These are phyloP conservation scores for Mortierella sp. DNA, from an alignment of 371 early-diverging fungal genomes.

Conservation along the genomic window DNA sequence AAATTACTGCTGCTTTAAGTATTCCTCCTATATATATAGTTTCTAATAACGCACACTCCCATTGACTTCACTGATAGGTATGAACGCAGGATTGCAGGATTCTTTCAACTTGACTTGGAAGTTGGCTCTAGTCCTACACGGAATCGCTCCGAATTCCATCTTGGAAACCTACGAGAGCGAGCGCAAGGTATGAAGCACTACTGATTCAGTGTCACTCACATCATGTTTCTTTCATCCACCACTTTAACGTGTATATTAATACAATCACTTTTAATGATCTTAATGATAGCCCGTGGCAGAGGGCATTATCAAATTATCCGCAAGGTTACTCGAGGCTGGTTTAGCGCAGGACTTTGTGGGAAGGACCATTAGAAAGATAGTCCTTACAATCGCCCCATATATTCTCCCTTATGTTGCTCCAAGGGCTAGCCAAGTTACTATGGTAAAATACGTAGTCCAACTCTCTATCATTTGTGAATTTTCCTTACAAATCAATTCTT, in stretches of 20 bases:
- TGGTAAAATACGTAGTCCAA: slow-evolving; percentile 16
- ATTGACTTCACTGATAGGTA: slow-evolving; percentile 17
- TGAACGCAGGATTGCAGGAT: slow-evolving; percentile 53
- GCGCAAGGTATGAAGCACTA: slow-evolving; percentile 29
- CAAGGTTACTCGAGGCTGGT: slow-evolving; percentile 11
- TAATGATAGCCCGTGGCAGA: slow-evolving; percentile 38
- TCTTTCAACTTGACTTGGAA: slow-evolving; percentile 53
- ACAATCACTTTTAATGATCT: neutral
- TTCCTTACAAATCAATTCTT: neutral
- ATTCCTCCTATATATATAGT: neutral
- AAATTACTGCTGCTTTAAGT: too few relatives aligned
- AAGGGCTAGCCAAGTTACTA: slow-evolving; percentile 16
- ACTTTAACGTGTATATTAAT: neutral
- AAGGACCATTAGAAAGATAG: slow-evolving; percentile 18
- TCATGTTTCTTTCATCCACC: neutral
- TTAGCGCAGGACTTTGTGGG: slow-evolving; percentile 28
- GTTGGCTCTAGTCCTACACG: slow-evolving; percentile 42
- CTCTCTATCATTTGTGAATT: neutral
- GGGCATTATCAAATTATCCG: slow-evolving; percentile 33
- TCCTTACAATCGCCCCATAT: slow-evolving; percentile 31
- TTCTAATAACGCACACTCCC: too few relatives aligned
- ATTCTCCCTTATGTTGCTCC: slow-evolving; percentile 25
- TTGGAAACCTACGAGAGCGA: slow-evolving; percentile 41
- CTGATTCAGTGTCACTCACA: neutral
- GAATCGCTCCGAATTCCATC: slow-evolving; percentile 30